A percentile compares a stretch with the other conserved stretches of the same genome.
phyloP scores from a whole-genome alignment of 768 basidiomycete genomes.

The Rhizopogon vesiculosus region DNA sequence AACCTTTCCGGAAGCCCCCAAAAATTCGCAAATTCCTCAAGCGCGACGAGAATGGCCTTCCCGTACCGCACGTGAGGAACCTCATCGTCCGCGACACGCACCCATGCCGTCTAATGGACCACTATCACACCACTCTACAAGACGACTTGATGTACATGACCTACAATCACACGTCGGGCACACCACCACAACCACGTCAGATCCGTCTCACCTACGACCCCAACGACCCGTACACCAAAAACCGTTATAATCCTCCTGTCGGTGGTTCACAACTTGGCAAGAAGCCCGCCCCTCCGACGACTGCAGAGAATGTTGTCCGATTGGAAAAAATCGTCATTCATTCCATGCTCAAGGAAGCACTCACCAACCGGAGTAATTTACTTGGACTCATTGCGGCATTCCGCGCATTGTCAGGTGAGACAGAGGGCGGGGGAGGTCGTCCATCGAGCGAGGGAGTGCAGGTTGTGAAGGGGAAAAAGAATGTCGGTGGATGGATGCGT shows the following conservation, averaged over 20 bases:
- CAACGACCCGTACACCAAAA: conserved; percentile 75
- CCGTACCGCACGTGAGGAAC: conserved; percentile 60
- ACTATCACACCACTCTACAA: conserved; percentile 79
- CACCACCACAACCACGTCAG: conserved; percentile 47
- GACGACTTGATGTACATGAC: conserved; percentile 95
- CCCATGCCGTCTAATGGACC: conserved; percentile 69
- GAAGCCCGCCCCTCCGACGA: conserved; percentile 62
- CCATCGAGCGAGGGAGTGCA: conserved; percentile 73
- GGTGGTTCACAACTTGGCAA: conserved; percentile 67
- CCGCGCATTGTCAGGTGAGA: conserved; percentile 84
- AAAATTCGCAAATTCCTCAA: conserved; percentile 39
- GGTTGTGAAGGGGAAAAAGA: conserved; percentile 64
- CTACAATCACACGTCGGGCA: conserved; percentile 70
- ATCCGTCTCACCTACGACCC: conserved; percentile 73
- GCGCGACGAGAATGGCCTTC: conserved; percentile 54
- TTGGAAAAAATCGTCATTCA: conserved; percentile 87
- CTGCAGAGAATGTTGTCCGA: conserved; percentile 61
- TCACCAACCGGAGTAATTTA: conserved; percentile 65
- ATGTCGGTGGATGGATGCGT: conserved; percentile 79
- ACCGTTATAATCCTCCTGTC: conserved; percentile 70
- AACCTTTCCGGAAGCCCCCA: conserved; percentile 53
- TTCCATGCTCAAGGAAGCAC: conserved; percentile 78
- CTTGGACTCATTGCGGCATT: conserved; percentile 86
- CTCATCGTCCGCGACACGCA: conserved; percentile 66
- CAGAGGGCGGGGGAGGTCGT: conserved; percentile 64